These are phyloP conservation scores for Solanum medicagineum DNA, from an alignment of 257 asterid genomes.

Conservation along the genomic window DNA sequence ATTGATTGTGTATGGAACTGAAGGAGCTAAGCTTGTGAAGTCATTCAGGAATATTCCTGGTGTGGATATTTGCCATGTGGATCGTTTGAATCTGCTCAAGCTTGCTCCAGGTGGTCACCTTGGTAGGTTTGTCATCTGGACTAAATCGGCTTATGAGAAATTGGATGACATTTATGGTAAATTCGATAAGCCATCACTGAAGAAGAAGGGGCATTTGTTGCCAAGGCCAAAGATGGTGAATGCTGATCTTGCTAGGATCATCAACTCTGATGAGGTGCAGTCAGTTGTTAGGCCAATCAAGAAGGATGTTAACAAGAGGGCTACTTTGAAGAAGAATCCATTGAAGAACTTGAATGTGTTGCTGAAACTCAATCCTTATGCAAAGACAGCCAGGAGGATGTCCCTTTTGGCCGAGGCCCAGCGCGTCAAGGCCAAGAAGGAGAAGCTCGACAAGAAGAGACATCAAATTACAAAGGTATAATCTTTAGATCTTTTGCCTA, in stretches of 20 bases:
- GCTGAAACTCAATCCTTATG: constrained; percentile 75
- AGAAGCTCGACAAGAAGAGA: constrained; percentile 68
- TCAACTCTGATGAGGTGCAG: constrained; percentile 87
- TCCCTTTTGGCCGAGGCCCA: constrained; percentile 76
- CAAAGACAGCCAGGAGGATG: constrained; percentile 64
- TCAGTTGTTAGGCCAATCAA: constrained; percentile 79
- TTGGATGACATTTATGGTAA: constrained; percentile 59
- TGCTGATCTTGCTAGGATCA: constrained; percentile 75
- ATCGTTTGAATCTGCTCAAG: constrained; percentile 47
- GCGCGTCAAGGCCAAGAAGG: constrained; percentile 66
- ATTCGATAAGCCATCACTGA: constrained; percentile 51
- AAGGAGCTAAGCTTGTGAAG: constrained; percentile 65
- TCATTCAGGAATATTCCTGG: constrained; percentile 82
- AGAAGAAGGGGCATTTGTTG: constrained; percentile 58
- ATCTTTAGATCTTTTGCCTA: not conserved
- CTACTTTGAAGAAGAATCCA: constrained; percentile 4
- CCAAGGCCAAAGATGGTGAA: constrained; percentile 75
- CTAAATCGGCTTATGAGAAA: constrained; percentile 71
- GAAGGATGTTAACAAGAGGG: constrained; percentile 34
- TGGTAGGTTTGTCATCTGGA: constrained; percentile 74
- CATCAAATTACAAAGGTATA: constrained; percentile 52
- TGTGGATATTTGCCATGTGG: constrained; percentile 57
- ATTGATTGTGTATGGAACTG: constrained; percentile 61
- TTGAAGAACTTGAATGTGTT: constrained; percentile 7
- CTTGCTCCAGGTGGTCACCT: constrained; percentile 85